Evolutionary conservation across 176 grass and related monocot species (phyloP).

Genomic region (Eragrostis curvula): DNA sequence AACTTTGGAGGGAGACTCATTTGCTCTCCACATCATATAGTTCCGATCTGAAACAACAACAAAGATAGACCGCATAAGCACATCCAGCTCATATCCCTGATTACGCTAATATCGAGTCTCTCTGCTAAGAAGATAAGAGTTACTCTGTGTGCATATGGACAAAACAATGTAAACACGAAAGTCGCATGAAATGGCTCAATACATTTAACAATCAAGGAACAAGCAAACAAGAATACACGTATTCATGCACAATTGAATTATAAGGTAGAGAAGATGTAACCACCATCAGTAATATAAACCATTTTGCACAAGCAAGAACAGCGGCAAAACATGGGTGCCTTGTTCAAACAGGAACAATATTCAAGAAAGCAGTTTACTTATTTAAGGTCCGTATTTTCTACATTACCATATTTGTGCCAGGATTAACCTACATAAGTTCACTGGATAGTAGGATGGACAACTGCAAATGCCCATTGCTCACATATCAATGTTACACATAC

Average conservation of each 20-base stretch:
- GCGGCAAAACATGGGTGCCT: neutral
- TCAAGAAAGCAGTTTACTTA: neutral
- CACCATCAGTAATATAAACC: neutral
- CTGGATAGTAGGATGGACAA: neutral
- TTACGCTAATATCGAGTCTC: too few species aligned
- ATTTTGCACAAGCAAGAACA: conserved; percentile 23
- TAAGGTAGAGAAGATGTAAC: neutral
- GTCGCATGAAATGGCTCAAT: neutral
- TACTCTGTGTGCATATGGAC: conserved; percentile 1
- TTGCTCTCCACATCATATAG: conserved; percentile 62
- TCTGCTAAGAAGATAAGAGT: neutral
- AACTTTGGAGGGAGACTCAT: conserved; percentile 30
- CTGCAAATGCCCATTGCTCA: neutral
- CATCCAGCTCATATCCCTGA: neutral
- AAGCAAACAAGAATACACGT: neutral
- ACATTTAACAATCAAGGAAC: neutral
- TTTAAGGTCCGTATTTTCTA: neutral
- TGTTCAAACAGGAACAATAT: conserved; percentile 18
- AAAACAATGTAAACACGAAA: conserved; percentile 11
- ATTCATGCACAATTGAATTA: neutral
- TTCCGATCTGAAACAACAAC: conserved; percentile 61
- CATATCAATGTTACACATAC: neutral
- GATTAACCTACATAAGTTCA: neutral
- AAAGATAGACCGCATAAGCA: conserved; percentile 27
- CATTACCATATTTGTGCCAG: neutral